Evolutionary conservation across 768 basidiomycete species (phyloP), one percentile per base, ranked within the genome.

Genomic region (Lentinula boryana): DNA sequence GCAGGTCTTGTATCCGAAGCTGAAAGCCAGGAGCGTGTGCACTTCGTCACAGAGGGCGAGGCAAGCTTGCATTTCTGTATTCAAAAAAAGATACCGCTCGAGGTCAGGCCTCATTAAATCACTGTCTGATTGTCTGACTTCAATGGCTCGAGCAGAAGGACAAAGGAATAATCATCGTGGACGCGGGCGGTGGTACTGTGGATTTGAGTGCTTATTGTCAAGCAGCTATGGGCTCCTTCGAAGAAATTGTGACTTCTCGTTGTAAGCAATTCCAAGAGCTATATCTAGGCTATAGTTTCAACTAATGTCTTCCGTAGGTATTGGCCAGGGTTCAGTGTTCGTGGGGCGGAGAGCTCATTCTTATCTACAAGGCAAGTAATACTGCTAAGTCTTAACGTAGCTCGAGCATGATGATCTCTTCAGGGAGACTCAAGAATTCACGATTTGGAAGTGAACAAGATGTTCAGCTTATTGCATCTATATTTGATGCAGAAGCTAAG

Each of bases 11-110:
- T 87, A 7, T 70, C 77, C 0, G 69, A 79, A 56, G 75, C 68
- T 0, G 60, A 66, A 12, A 79, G 76, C 0, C 78, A 75, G 33
- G 67, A 72, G 4, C 78, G 82, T 0, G 66, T 86, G 0, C 78
- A 78, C 1, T 80, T 87, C 57, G 76, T 86, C 21, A 86, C 84
- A 0, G 85, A 87, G 62, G 85, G 85, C 0, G 85, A 87, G 63
- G 85, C 85, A 0, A 83, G 81, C 63, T 67, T 86, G 13, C 81
- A 86, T 63, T 86, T 77, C 65, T 85, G 84, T 58, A 74, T 85
- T 18, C 70, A 75, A 33, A 80, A 75, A 79, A 16, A 67, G 4
- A 51, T 51, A 35, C 33, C 27, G 13, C 32, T 58, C 8, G 6
- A 56, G 32, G 35, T 70, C 7, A 65, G 35, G 43, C 62, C 63